Conservation (phyloP, 352 stramenopile genomes). For the Aphanomyces euteiches region DNA sequence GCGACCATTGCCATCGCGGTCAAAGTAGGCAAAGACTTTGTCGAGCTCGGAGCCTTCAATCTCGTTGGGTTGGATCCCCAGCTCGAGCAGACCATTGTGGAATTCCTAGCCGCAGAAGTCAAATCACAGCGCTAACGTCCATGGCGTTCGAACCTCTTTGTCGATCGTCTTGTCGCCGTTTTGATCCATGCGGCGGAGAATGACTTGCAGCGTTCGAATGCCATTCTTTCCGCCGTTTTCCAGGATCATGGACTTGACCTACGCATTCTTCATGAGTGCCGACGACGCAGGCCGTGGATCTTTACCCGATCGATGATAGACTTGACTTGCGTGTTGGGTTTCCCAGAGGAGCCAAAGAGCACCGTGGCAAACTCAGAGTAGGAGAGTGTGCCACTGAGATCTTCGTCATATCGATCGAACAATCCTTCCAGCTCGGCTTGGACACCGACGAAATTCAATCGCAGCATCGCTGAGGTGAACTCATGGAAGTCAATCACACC, state of each 20-base stretch:
- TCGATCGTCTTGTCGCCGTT: slow-evolving; percentile 74
- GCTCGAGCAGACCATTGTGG: slow-evolving; percentile 45
- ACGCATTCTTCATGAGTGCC: slow-evolving; percentile 22
- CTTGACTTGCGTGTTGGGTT: slow-evolving; percentile 1
- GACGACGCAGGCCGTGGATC: not conserved
- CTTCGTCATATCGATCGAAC: slow-evolving; percentile 86
- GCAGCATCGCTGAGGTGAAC: slow-evolving; percentile 80
- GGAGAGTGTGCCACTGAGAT: slow-evolving; percentile 69
- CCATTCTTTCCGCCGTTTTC: slow-evolving; percentile 66
- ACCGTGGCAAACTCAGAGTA: slow-evolving; percentile 68
- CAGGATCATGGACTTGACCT: slow-evolving; percentile 51
- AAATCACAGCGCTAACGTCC: not conserved
- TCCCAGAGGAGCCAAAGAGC: slow-evolving; percentile 40
- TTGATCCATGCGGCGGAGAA: slow-evolving; percentile 73
- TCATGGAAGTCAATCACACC: slow-evolving; percentile 83
- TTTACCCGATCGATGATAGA: slow-evolving; percentile 24
- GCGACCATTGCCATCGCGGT: slow-evolving; percentile 72
- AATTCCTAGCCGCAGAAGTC: slow-evolving; percentile 43
- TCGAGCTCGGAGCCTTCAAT: slow-evolving; percentile 45
- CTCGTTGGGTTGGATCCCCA: slow-evolving; percentile 37
- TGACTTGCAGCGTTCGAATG: slow-evolving; percentile 59
- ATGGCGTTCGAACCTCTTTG: slow-evolving; percentile 39
- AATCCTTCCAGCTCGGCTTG: slow-evolving; percentile 79
- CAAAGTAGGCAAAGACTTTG: slow-evolving; percentile 67
- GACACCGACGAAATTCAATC: slow-evolving; percentile 86